Percentiles rank a stretch among this genome's conserved stretches.
phyloP scores from a whole-genome alignment of 176 grass and related monocot species.

The Carex kokanica region DNA sequence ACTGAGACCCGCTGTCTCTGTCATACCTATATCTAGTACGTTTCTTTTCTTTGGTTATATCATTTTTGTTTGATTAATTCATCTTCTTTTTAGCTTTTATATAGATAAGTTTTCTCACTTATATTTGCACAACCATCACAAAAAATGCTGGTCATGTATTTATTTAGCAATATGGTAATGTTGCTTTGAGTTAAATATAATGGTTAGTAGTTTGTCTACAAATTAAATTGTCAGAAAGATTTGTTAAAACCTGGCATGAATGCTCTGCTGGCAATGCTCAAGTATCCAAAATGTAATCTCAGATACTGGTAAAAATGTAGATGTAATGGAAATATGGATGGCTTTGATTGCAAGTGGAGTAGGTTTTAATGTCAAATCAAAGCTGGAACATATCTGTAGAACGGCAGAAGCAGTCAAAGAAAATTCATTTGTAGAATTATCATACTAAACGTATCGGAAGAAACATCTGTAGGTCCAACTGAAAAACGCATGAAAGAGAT shows the following conservation, averaged over 20 bases:
- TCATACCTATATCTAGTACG: constrained; percentile 24
- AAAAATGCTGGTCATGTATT: neutral
- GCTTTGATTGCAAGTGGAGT: neutral
- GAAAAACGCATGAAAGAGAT: neutral
- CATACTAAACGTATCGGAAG: neutral
- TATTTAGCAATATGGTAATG: neutral
- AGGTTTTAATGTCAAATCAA: neutral
- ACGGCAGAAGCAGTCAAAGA: neutral
- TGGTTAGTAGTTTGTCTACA: neutral
- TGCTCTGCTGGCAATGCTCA: neutral
- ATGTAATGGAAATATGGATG: neutral
- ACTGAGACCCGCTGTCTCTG: constrained; percentile 5
- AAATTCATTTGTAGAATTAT: neutral
- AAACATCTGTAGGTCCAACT: neutral
- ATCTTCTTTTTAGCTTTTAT: neutral
- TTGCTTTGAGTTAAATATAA: neutral
- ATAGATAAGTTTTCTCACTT: neutral
- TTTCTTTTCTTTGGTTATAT: neutral
- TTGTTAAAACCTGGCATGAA: neutral
- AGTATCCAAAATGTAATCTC: neutral
- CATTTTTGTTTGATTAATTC: constrained; percentile 7
- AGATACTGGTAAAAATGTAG: neutral
- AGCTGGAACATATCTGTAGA: neutral
- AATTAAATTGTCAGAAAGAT: neutral
- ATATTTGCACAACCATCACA: neutral